These are phyloP conservation scores for Chaetomiaceae sp. DNA, from an alignment of 2,329 filamentous ascomycete genomes.

Conservation along the genomic window DNA sequence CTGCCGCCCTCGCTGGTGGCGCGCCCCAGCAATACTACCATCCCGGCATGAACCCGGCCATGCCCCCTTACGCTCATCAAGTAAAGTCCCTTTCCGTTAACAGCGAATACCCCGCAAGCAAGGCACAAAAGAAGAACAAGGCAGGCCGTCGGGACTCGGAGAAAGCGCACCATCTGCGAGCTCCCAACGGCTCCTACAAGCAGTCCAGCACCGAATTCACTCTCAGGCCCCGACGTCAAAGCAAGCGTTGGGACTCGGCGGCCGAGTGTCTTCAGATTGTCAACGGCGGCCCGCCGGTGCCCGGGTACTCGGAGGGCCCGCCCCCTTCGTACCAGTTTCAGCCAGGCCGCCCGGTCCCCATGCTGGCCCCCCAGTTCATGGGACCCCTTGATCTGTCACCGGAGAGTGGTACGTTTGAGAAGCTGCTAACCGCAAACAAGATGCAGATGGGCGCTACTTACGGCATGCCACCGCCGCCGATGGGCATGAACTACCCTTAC, in stretches of 20 bases:
- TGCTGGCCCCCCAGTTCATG: constrained; percentile 29
- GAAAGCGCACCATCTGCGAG: constrained; percentile 40
- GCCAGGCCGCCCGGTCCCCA: constrained; percentile 28
- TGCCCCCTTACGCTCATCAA: constrained; percentile 44
- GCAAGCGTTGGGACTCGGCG: constrained; percentile 41
- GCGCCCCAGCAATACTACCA: constrained; percentile 58
- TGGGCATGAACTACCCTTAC: constrained; percentile 34
- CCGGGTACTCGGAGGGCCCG: constrained; percentile 24
- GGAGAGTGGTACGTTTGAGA: constrained; percentile 66
- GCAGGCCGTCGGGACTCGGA: constrained; percentile 44
- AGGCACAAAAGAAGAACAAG: constrained; percentile 41
- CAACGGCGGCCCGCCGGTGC: constrained; percentile 23
- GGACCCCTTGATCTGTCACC: constrained; percentile 59
- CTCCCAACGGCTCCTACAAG: constrained; percentile 37
- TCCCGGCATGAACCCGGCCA: constrained; percentile 40
- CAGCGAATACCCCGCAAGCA: constrained; percentile 37
- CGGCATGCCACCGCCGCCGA: constrained; percentile 18
- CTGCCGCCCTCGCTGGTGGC: constrained; percentile 60
- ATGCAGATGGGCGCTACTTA: constrained; percentile 52
- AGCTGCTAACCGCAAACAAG: constrained; percentile 61
- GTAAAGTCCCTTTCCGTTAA: constrained; percentile 49
- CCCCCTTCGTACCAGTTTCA: constrained; percentile 26
- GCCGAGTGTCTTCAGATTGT: constrained; percentile 24
- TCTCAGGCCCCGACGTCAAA: constrained; percentile 40
- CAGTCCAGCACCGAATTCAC: constrained; percentile 32